phyloP scores from a whole-genome alignment of 176 grass and related monocot genomes.

The Dendrocalamus sinicus region DNA sequence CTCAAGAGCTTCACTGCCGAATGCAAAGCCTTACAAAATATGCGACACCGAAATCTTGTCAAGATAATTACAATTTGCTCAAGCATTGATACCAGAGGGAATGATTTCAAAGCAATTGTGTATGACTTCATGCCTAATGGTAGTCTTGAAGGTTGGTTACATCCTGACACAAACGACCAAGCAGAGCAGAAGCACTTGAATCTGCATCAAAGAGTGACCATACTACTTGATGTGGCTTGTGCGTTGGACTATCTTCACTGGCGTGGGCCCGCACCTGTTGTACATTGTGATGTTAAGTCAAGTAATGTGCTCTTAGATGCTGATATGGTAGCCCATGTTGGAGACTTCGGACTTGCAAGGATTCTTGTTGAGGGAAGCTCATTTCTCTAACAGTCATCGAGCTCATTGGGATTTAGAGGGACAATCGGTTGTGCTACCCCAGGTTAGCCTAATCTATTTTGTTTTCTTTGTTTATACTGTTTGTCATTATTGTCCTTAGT shows the following conservation, averaged over 20 bases:
- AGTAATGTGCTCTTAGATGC: too few relatives aligned
- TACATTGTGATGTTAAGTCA: too few relatives aligned
- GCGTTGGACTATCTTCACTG: constrained; percentile 49
- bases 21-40: constrained; percentile 39
- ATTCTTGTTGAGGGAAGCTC: constrained; percentile 25
- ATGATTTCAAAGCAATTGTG: constrained; percentile 53
- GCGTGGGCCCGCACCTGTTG: neutral
- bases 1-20: constrained; percentile 38
- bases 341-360: constrained; percentile 19
- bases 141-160: constrained; percentile 43
- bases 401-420: constrained; percentile 18
- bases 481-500: too few relatives aligned
- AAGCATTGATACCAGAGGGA: constrained; percentile 38
- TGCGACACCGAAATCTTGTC: constrained; percentile 43
- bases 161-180: neutral
- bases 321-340: too few relatives aligned
- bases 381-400: neutral
- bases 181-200: neutral
- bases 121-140: constrained; percentile 37
- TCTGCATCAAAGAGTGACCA: constrained; percentile 24
- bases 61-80: constrained; percentile 44
- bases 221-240: constrained; percentile 46
- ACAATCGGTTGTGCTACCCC: constrained; percentile 45
- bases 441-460: neutral
- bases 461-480: too few relatives aligned